phyloP scores from a whole-genome alignment of 306 rosid genomes.

The Quercus rubra region DNA sequence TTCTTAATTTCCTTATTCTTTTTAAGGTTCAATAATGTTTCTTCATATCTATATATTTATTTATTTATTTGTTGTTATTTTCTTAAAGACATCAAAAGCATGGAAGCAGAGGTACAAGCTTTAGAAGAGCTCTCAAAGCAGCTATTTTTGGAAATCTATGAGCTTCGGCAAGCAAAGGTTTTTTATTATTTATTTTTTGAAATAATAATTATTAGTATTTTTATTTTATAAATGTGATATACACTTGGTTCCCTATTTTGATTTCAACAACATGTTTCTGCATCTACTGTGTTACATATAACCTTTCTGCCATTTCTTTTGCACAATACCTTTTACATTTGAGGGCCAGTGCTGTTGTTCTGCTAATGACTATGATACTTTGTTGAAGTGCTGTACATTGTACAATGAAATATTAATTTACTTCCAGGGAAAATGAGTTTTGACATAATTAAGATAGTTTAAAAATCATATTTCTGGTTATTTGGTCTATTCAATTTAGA shows the following conservation, averaged over 20 bases:
- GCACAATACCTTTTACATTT: background rate
- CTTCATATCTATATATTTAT: background rate
- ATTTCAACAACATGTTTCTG: background rate
- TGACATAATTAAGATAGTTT: background rate
- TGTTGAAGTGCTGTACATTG: background rate
- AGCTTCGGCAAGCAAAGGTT: constrained; percentile 97
- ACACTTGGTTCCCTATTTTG: constrained; percentile 5
- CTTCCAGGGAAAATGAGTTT: background rate
- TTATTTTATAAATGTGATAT: background rate
- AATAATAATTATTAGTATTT: too few species aligned
- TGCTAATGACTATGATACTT: background rate
- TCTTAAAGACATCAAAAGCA: constrained; percentile 65
- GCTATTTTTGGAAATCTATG: constrained; percentile 91
- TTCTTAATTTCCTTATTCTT: too few species aligned
- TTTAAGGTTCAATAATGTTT: background rate
- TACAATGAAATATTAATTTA: background rate
- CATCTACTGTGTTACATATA: background rate
- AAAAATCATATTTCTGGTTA: background rate
- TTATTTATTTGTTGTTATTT: constrained; percentile 11
- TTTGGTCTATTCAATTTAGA: background rate
- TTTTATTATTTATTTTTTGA: background rate
- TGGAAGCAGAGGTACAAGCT: constrained; percentile 92
- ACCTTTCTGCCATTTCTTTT: background rate
- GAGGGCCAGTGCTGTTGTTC: background rate
- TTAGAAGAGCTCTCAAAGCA: constrained; percentile 97